Evolutionary conservation across 345 rosid genomes (phyloP).

Genomic region (Gossypium rotundifolium): DNA sequence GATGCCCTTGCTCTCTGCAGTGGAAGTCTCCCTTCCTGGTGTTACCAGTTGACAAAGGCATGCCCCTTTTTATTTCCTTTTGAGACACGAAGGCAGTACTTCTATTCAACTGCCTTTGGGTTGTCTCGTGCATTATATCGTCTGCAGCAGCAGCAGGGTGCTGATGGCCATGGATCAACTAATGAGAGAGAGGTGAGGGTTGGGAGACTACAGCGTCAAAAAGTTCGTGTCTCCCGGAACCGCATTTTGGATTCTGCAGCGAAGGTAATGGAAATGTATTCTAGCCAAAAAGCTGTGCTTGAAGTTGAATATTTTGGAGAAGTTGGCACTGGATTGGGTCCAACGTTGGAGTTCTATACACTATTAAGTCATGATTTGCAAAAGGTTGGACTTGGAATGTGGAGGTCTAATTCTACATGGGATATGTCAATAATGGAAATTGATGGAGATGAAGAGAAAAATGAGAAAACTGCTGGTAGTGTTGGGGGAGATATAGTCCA

Average conservation of each 20-base stretch:
- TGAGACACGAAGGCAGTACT: conserved; percentile 93
- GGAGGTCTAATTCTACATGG: conserved; percentile 66
- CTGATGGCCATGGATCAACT: conserved; percentile 78
- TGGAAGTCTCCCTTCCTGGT: conserved; percentile 98
- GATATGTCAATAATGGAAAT: conserved; percentile 48
- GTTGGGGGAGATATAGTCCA: conserved; percentile 45
- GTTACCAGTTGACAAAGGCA: conserved; percentile 91
- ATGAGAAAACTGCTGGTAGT: conserved; percentile 30
- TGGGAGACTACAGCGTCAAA: conserved; percentile 96
- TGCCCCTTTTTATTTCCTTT: conserved; percentile 98
- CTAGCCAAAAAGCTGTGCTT: conserved; percentile 95
- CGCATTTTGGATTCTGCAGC: conserved; percentile 98
- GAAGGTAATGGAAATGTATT: conserved; percentile 99
- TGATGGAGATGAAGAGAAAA: conserved; percentile 49
- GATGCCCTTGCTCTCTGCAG: conserved; percentile 98
- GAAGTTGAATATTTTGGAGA: conserved; percentile 99
- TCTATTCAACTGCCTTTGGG: conserved; percentile 97
- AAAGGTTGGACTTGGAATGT: conserved; percentile 77
- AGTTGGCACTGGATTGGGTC: conserved; percentile 99
- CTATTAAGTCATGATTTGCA: conserved; percentile 93
- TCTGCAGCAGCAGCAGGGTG: conserved; percentile 99
- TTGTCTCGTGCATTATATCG: conserved; percentile 94
- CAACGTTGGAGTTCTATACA: conserved; percentile 96
- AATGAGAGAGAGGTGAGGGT: conserved; percentile 90
- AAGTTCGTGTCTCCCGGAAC: conserved; percentile 96